Base-by-base conservation (phyloP, 306 rosid genomes). In the Neltuma alba region DNA sequence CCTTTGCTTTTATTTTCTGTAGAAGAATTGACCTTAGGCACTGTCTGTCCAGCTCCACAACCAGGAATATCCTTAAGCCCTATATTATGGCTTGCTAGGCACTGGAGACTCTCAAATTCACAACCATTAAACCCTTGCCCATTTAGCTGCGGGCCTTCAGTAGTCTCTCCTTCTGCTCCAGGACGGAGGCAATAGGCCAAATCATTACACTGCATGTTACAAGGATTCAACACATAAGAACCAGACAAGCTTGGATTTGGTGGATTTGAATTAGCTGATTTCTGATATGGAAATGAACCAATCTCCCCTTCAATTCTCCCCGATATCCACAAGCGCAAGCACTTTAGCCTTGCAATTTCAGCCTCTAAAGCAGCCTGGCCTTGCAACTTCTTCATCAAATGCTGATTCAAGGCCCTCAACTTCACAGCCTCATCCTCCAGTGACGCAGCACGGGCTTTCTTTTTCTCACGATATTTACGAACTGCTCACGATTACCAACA, bases 231-330 rank as follows among this genome's bases (percentile, higher is more conserved):
- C 67, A 87, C 87, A 81, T 88, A 89, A 12, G 97, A 86, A 66
- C 87, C 79, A 1, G 90, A 83, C 69, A 86, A n/a, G 81, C 78
- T 89, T 1, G 76, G 76, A 30, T 60, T 41, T 0, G 87, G 70
- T 3, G 84, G 44, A 79, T 70, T 87, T 2, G 85, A 80, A 92
- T 74, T 82, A 36, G 76, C 81, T 3, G 93, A 30, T 80, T 90
- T 96, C 81, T 90, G 98, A 85, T 96, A 96, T 0, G 99, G 99
- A 72, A 93, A 96, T 0, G 91, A 66, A 9, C 99, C 99, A 79
- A 96, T 93, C 72, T 96, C 99, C 37, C 99, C 98, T 86, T 96
- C 99, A 76, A 96, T 91, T 81, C 98, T 93, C 25, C 99, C 99
- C 67, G 3, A 96, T 91, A 79, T 96, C 99, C 76, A 96, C 99